Conservation (phyloP, 148 eudicot genomes). For the Arbutus unedo region DNA sequence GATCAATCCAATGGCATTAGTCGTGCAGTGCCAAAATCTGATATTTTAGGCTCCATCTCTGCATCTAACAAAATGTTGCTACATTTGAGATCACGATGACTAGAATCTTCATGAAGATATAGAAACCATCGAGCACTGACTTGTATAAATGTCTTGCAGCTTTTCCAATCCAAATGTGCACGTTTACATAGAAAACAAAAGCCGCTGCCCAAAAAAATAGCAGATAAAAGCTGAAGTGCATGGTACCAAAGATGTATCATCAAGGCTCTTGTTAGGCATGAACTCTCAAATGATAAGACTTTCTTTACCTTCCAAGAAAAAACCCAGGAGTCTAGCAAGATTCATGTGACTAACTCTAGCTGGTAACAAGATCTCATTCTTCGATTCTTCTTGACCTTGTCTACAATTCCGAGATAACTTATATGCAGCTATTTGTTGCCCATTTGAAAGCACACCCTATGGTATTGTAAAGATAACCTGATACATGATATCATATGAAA, state of each 20-base stretch:
- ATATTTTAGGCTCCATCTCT: neutral
- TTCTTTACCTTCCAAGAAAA: neutral
- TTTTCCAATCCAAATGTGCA: neutral
- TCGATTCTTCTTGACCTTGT: neutral
- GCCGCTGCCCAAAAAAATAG: neutral
- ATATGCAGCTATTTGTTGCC: neutral
- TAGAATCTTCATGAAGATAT: constrained; percentile 1
- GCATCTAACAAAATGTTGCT: neutral
- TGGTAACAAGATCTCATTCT: neutral
- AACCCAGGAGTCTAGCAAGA: neutral
- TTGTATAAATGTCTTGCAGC: neutral
- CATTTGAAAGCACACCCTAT: neutral
- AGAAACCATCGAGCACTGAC: neutral
- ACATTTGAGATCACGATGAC: neutral
- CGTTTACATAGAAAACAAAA: neutral
- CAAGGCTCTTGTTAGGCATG: neutral
- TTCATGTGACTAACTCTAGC: neutral
- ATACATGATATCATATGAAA: neutral
- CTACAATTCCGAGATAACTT: neutral
- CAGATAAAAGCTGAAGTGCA: too few relatives aligned
- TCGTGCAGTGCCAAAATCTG: constrained; percentile 16
- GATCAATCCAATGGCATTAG: constrained; percentile 12
- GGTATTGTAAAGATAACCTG: too few relatives aligned
- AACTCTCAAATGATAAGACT: neutral
- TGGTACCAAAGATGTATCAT: neutral